Conservation (phyloP, 495 filamentous ascomycete species). For the Cairneyella variabilis region DNA sequence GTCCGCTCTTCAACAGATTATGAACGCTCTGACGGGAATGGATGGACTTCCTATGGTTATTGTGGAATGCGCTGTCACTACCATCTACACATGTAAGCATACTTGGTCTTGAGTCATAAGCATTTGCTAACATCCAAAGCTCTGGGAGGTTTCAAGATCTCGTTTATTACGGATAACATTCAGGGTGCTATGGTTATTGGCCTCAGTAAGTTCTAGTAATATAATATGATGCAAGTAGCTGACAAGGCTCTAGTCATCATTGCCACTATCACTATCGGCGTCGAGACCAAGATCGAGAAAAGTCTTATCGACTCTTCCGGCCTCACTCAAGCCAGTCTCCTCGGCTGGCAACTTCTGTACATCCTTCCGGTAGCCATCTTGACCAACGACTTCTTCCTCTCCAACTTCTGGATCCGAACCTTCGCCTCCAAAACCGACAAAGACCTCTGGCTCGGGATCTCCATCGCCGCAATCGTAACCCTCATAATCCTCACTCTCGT, state of each 20-base stretch:
- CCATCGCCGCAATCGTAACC: conserved; percentile 56
- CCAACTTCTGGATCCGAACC: conserved; percentile 76
- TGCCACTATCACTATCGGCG: conserved; percentile 67
- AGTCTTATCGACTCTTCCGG: conserved; percentile 58
- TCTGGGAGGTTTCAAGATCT: conserved; percentile 70
- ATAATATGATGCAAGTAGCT: too few relatives aligned
- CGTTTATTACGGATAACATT: conserved; percentile 74
- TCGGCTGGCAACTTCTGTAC: conserved; percentile 76
- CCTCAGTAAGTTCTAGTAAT: conserved; percentile 36
- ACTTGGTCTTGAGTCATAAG: not conserved
- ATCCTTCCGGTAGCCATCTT: conserved; percentile 71
- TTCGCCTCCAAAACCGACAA: conserved; percentile 73
- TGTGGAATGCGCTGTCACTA: conserved; percentile 66
- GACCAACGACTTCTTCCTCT: conserved; percentile 76
- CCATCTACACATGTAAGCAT: conserved; percentile 75
- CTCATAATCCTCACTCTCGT: conserved; percentile 63
- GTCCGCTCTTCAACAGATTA: conserved; percentile 68
- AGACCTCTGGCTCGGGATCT: conserved; percentile 67
- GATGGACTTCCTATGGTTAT: conserved; percentile 70
- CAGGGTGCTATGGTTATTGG: conserved; percentile 69
- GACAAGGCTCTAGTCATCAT: conserved; percentile 58
- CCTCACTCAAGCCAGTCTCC: conserved; percentile 51
- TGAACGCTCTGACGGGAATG: conserved; percentile 66
- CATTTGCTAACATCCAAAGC: conserved; percentile 37
- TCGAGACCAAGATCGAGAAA: conserved; percentile 64